These are phyloP conservation scores for Diversispora eburnea DNA, from an alignment of 192 early-diverging fungal genomes.

Conservation along the genomic window DNA sequence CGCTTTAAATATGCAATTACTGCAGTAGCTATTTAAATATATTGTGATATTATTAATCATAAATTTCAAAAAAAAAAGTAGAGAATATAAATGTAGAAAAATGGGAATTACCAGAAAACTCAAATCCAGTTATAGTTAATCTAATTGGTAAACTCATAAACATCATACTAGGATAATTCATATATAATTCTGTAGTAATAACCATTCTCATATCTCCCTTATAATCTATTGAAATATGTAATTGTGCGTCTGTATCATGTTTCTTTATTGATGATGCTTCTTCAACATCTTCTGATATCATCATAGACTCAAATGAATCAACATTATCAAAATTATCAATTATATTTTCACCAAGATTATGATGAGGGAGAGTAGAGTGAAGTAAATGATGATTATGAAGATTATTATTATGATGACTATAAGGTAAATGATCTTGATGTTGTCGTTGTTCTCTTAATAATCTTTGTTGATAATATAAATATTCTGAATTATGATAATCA, in stretches of 20 bases:
- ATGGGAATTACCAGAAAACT: constrained; percentile 53
- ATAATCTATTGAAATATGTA: constrained; percentile 60
- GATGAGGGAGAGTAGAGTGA: too few relatives aligned
- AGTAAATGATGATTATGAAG: too few relatives aligned
- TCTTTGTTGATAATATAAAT: too few relatives aligned
- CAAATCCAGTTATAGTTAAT: constrained; percentile 63
- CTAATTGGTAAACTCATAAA: constrained; percentile 74
- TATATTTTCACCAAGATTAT: neutral
- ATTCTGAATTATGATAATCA: too few relatives aligned
- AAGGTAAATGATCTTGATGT: too few relatives aligned
- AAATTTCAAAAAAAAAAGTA: neutral
- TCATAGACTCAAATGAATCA: neutral
- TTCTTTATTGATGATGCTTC: constrained; percentile 22
- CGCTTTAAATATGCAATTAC: constrained; percentile 64
- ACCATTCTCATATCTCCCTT: constrained; percentile 71
- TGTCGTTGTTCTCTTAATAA: too few relatives aligned
- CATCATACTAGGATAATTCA: constrained; percentile 72
- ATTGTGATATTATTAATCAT: neutral
- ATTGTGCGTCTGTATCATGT: constrained; percentile 66
- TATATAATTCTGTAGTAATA: constrained; percentile 61
- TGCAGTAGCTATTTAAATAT: constrained; percentile 44
- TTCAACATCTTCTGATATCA: neutral
- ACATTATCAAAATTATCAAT: neutral
- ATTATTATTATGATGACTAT: too few relatives aligned
- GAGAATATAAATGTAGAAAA: neutral